Percentiles rank a stretch among this genome's conserved stretches.
Conservation (phyloP, 352 stramenopile species). For the Sclerospora graminicola region DNA sequence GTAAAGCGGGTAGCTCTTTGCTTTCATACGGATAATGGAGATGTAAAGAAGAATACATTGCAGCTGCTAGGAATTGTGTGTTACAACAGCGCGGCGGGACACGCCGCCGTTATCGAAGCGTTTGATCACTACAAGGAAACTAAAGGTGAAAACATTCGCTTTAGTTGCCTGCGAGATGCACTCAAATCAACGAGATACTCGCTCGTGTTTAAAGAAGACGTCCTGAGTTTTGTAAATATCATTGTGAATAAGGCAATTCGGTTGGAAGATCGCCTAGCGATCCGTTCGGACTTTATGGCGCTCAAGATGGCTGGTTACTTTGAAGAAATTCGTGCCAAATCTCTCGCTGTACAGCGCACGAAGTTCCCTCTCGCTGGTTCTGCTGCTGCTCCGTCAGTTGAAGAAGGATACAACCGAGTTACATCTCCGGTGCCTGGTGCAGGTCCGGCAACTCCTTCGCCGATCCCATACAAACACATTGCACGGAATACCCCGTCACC, state of each 20-base stretch:
- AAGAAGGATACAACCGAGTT: slow-evolving; percentile 9
- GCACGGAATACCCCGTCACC: slow-evolving; percentile 23
- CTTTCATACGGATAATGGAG: slow-evolving; percentile 77
- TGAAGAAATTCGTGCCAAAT: slow-evolving; percentile 80
- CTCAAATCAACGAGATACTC: slow-evolving; percentile 77
- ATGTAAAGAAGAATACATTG: slow-evolving; percentile 76
- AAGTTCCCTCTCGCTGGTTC: slow-evolving; percentile 46
- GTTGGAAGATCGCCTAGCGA: slow-evolving; percentile 69
- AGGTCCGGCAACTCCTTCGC: slow-evolving; percentile 16
- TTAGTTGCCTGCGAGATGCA: slow-evolving; percentile 72
- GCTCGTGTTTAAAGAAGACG: slow-evolving; percentile 83
- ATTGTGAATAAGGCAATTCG: slow-evolving; percentile 84
- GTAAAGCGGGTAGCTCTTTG: slow-evolving; percentile 73
- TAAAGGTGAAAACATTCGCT: slow-evolving; percentile 70
- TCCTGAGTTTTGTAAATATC: slow-evolving; percentile 85
- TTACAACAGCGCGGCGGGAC: slow-evolving; percentile 78
- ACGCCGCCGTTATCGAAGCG: slow-evolving; percentile 68
- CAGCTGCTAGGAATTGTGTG: slow-evolving; percentile 78
- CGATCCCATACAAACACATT: slow-evolving; percentile 19
- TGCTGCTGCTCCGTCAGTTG: slow-evolving; percentile 13
- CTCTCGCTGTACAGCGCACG: slow-evolving; percentile 60
- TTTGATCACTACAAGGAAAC: slow-evolving; percentile 81
- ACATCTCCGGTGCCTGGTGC: slow-evolving; percentile 16
- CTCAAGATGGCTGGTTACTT: slow-evolving; percentile 82
- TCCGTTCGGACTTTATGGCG: slow-evolving; percentile 76